Evolutionary conservation across 2,329 filamentous ascomycete species (phyloP).

Genomic region (Aureobasidium sp.): DNA sequence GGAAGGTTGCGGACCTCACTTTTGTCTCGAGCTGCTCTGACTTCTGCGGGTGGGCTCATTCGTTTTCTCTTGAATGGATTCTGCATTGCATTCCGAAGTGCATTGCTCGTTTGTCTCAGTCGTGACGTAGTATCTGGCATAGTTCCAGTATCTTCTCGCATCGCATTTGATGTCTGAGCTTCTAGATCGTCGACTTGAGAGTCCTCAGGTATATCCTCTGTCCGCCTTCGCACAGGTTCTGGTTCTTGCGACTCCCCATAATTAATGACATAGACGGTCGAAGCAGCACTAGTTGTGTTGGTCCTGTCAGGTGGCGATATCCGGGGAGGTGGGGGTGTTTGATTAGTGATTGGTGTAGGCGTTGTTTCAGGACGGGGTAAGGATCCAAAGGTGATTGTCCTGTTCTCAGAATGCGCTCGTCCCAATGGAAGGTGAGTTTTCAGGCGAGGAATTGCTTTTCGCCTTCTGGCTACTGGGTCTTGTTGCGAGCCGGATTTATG

Average conservation of each 20-base stretch:
- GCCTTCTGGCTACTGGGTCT: conserved; percentile 16
- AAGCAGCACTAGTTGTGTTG: conserved; percentile 53
- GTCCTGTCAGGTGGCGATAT: conserved; percentile 48
- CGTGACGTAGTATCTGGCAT: conserved; percentile 9
- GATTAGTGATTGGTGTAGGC: background rate
- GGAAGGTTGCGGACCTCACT: conserved; percentile 21
- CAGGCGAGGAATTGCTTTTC: conserved; percentile 18
- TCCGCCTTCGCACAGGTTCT: conserved; percentile 23
- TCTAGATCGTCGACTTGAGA: background rate
- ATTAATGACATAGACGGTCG: conserved; percentile 55
- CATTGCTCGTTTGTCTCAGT: conserved; percentile 8
- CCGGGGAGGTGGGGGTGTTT: conserved; percentile 32
- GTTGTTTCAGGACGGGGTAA: conserved; percentile 15
- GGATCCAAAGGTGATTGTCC: conserved; percentile 16
- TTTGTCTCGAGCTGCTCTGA: conserved; percentile 33
- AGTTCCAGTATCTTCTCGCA: background rate
- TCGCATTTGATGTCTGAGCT: background rate
- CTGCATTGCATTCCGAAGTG: conserved; percentile 41
- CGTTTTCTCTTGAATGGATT: conserved; percentile 52
- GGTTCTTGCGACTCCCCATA: conserved; percentile 45
- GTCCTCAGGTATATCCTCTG: conserved; percentile 3
- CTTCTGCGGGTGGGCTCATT: conserved; percentile 50
- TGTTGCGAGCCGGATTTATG: conserved; percentile 2
- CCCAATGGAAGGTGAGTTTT: conserved; percentile 24
- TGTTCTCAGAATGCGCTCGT: conserved; percentile 21